Percentiles rank a stretch among this genome's conserved stretches.
Conservation (phyloP, 306 rosid species). For the Acacia acuminata region DNA sequence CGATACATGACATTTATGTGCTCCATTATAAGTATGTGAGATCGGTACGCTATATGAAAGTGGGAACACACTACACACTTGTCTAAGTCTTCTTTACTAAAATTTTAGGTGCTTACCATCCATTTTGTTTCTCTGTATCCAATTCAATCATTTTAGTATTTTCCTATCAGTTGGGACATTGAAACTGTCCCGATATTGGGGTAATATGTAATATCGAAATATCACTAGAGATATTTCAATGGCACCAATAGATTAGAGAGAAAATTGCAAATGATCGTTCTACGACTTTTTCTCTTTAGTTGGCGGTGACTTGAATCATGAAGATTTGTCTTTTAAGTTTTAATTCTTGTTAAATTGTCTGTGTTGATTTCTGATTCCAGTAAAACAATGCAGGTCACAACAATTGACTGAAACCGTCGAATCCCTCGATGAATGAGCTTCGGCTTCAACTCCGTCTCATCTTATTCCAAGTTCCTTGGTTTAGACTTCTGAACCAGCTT, state of each 20-base stretch:
- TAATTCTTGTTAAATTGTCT: neutral
- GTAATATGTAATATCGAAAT: neutral
- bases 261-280: neutral
- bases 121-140: neutral
- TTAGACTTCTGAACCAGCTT: neutral
- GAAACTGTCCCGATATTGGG: neutral
- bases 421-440: constrained; percentile 39
- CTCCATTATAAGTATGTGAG: neutral
- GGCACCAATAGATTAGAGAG: neutral
- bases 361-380: neutral
- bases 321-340: neutral
- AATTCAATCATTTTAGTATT: neutral
- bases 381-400: constrained; percentile 55
- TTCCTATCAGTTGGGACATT: neutral
- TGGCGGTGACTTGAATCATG: neutral
- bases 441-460: neutral
- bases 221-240: neutral
- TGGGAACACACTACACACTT: neutral
- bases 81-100: neutral
- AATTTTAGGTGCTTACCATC: neutral
- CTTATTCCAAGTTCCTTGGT: constrained; percentile 10
- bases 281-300: neutral
- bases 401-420: constrained; percentile 48
- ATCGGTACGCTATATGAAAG: neutral
- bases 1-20: neutral